Evolutionary conservation across 805 yeast species (phyloP).

Genomic region (Komagataella mondaviorum): DNA sequence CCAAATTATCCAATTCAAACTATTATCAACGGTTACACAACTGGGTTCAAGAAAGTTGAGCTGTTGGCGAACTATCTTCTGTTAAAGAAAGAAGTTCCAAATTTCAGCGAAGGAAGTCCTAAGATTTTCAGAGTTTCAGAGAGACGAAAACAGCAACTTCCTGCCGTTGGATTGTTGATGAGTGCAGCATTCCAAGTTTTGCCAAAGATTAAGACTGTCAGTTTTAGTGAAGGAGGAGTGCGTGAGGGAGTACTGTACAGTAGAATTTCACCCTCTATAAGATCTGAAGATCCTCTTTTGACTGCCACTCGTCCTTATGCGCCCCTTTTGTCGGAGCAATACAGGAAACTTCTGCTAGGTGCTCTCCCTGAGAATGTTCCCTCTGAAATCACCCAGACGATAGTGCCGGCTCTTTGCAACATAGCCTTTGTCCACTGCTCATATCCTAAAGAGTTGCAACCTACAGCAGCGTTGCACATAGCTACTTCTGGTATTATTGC

Average conservation of each 20-base stretch:
- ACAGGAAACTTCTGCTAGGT: constrained; percentile 35
- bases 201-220: constrained; percentile 46
- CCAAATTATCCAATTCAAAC: constrained; percentile 56
- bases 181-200: constrained; percentile 50
- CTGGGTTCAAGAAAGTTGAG: constrained; percentile 37
- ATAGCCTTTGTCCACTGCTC: constrained; percentile 67
- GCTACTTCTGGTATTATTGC: constrained; percentile 67
- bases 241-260: constrained; percentile 65
- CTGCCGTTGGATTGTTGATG: constrained; percentile 52
- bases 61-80: constrained; percentile 37
- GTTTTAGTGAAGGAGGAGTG: constrained; percentile 67
- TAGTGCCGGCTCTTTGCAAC: constrained; percentile 62
- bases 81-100: constrained; percentile 33
- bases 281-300: constrained; percentile 54
- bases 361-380: constrained; percentile 52
- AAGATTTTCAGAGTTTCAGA: constrained; percentile 54
- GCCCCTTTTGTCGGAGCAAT: constrained; percentile 46
- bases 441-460: constrained; percentile 64
- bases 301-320: constrained; percentile 65
- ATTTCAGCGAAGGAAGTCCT: constrained; percentile 17
- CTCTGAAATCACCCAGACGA: constrained; percentile 37
- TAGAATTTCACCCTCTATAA: constrained; percentile 39
- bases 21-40: constrained; percentile 56
- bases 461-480: constrained; percentile 58
- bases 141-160: constrained; percentile 51